These are phyloP conservation scores for Ochetophila trinervis DNA, from an alignment of 306 rosid species.

Conservation along the genomic window DNA sequence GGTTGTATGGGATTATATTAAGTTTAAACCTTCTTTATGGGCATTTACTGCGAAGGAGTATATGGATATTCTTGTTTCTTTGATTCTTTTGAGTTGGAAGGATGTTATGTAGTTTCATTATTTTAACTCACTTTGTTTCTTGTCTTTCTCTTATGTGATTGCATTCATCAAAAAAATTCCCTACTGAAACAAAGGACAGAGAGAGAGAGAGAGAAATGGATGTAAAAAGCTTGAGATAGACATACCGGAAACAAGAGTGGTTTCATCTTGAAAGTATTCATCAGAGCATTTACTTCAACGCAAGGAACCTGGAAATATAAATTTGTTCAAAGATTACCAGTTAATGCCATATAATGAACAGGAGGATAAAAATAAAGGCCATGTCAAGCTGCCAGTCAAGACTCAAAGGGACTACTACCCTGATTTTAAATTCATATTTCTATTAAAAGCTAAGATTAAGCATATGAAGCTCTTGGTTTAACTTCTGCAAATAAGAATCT, in stretches of 20 bases:
- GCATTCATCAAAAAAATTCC: too few relatives aligned
- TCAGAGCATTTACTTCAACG: constrained; percentile 89
- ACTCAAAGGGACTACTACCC: constrained; percentile 14
- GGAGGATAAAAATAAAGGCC: neutral
- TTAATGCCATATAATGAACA: constrained; percentile 1
- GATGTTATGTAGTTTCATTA: too few relatives aligned
- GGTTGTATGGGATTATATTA: too few relatives aligned
- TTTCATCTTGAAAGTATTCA: constrained; percentile 87
- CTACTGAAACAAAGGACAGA: neutral
- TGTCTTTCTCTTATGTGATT: too few relatives aligned
- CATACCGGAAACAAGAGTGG: constrained; percentile 85
- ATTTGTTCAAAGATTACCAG: constrained; percentile 21
- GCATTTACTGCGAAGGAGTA: too few relatives aligned
- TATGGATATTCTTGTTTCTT: too few relatives aligned
- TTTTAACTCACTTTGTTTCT: too few relatives aligned
- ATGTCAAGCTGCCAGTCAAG: constrained; percentile 6
- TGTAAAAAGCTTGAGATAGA: constrained; percentile 17
- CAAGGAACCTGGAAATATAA: constrained; percentile 69
- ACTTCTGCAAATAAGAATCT: neutral
- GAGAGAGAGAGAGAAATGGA: constrained; percentile 3
- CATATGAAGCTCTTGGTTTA: neutral
- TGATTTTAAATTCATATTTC: neutral
- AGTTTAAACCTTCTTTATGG: too few relatives aligned
- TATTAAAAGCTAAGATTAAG: neutral
- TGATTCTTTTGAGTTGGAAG: too few relatives aligned